Evolutionary conservation across 1,284 basidiomycete species (phyloP).

Genomic region (Cryptococcus sp.): DNA sequence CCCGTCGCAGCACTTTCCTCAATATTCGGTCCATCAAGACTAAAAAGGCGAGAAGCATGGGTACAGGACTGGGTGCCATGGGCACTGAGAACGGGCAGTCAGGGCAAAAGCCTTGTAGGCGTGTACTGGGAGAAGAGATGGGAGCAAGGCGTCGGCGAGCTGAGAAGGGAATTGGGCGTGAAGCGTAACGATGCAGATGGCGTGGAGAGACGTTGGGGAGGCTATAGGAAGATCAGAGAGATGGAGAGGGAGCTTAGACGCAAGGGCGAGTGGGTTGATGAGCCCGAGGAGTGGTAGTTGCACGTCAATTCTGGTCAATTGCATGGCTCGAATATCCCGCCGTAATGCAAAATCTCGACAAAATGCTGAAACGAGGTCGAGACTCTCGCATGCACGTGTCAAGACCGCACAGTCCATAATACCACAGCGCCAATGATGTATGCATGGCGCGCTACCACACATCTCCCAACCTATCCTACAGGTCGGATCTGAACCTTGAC

Average conservation of each 20-base stretch:
- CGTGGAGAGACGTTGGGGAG: conserved; percentile 50
- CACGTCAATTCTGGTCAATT: not conserved
- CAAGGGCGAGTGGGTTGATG: conserved; percentile 51
- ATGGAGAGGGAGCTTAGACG: conserved; percentile 47
- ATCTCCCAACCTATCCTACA: too few species aligned
- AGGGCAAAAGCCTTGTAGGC: conserved; percentile 72
- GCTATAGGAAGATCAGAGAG: conserved; percentile 52
- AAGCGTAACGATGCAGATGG: conserved; percentile 33
- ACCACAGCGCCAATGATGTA: too few species aligned
- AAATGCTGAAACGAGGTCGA: too few species aligned
- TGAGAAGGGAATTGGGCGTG: conserved; percentile 34
- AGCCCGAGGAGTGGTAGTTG: conserved; percentile 50
- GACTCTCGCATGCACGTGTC: too few species aligned
- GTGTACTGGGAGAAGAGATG: conserved; percentile 97
- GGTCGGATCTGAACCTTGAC: not conserved
- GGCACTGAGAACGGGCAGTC: conserved; percentile 80
- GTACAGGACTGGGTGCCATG: conserved; percentile 77
- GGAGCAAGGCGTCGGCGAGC: conserved; percentile 63
- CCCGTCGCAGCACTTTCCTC: conserved; percentile 85
- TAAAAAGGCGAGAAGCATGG: conserved; percentile 47
- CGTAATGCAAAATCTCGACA: too few species aligned
- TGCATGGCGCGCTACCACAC: too few species aligned
- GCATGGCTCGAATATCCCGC: too few species aligned
- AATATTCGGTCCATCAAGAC: conserved; percentile 62
- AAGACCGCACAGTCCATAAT: too few species aligned